Conservation (phyloP, 495 filamentous ascomycete species). For the Neurospora sp. region DNA sequence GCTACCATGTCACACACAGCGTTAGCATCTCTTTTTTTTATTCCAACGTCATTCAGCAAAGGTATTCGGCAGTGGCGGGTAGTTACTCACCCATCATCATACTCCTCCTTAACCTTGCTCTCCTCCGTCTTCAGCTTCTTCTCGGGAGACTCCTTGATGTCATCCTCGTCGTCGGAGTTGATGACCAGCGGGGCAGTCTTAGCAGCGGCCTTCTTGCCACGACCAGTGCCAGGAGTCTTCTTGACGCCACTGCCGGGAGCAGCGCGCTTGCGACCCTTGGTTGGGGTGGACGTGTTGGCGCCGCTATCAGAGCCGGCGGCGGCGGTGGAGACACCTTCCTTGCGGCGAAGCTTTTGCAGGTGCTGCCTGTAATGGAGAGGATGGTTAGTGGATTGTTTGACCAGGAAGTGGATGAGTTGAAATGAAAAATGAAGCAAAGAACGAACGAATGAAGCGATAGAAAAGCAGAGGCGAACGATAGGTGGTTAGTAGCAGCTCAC, state of each 20-base stretch:
- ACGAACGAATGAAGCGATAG: not conserved
- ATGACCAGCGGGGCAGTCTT: not conserved
- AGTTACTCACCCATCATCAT: not conserved
- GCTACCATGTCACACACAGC: not conserved
- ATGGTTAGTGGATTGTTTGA: conserved; percentile 5
- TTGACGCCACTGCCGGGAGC: not conserved
- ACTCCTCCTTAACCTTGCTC: conserved; percentile 2
- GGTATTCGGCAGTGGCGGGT: no score
- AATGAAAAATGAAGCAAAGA: not conserved
- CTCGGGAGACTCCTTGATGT: not conserved
- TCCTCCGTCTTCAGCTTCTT: conserved; percentile 9
- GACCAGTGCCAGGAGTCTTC: not conserved
- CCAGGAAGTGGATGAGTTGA: not conserved
- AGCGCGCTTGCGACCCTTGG: conserved; percentile 12
- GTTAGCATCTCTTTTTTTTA: no score
- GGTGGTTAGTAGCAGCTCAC: conserved; percentile 7
- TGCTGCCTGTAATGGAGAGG: conserved; percentile 23
- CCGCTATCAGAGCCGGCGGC: not conserved
- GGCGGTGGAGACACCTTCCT: conserved; percentile 10
- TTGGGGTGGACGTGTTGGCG: not conserved
- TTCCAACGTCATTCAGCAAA: no score
- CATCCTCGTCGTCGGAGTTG: not conserved
- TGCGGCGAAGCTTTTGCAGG: conserved; percentile 29
- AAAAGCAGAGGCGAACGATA: not conserved
- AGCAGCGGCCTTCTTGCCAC: conserved; percentile 1